Evolutionary conservation across 2,329 filamentous ascomycete species (phyloP).

Genomic region (Sporothrix humicola): DNA sequence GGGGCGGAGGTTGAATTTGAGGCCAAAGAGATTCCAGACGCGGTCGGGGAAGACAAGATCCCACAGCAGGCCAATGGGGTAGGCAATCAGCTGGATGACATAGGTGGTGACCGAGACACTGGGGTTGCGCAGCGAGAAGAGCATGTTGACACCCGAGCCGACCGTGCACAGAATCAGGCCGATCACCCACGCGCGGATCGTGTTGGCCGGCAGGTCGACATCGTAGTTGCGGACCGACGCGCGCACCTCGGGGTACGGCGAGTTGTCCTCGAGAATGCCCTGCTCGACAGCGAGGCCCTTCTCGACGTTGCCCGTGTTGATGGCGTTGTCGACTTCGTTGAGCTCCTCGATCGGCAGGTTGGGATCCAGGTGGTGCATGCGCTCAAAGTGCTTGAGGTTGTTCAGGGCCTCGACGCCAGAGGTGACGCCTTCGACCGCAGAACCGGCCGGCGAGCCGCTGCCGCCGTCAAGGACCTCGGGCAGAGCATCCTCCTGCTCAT

Average conservation of each 20-base stretch:
- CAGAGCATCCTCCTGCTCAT: slow-evolving; percentile 54
- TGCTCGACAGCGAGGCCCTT: slow-evolving; percentile 63
- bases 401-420: slow-evolving; percentile 42
- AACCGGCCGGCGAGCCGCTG: neutral
- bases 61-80: slow-evolving; percentile 62
- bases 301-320: slow-evolving; percentile 60
- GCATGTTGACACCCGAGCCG: slow-evolving; percentile 62
- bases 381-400: slow-evolving; percentile 62
- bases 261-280: slow-evolving; percentile 67
- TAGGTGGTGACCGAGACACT: slow-evolving; percentile 65
- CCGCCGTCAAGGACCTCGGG: slow-evolving; percentile 39
- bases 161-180: slow-evolving; percentile 63
- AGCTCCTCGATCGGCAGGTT: slow-evolving; percentile 68
- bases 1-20: slow-evolving; percentile 62
- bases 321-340: slow-evolving; percentile 64
- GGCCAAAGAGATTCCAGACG: slow-evolving; percentile 56
- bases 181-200: slow-evolving; percentile 65
- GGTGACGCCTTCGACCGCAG: neutral
- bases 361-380: slow-evolving; percentile 67
- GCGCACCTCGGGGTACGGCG: slow-evolving; percentile 68
- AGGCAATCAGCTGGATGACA: slow-evolving; percentile 66
- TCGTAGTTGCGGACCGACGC: slow-evolving; percentile 36
- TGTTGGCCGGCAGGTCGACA: slow-evolving; percentile 63
- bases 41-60: slow-evolving; percentile 61
- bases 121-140: slow-evolving; percentile 65